Evolutionary conservation across 768 basidiomycete species (phyloP), one percentile per base, ranked within the genome.

Genomic region (Terana coerulea): DNA sequence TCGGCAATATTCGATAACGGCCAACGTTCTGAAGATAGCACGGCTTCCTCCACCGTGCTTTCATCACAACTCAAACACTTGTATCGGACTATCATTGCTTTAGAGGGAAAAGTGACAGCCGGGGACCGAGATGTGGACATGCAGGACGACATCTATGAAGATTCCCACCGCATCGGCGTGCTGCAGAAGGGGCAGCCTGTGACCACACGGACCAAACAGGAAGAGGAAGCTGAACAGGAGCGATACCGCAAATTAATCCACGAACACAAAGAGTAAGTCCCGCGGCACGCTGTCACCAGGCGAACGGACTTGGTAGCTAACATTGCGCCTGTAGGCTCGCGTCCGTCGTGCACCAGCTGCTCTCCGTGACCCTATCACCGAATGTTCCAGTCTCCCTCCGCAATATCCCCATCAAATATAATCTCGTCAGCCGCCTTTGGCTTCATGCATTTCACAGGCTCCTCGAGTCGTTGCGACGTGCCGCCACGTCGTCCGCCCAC

Each of bases 361-460:
- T 99, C 47, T 78, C 83, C 33, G 81, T 95, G 1, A 90, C 93
- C 0, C 79, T 91, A 33, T 85, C 94, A 2, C 91, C 94, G 0
- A 81, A 81, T 9, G 86, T 95, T 0, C 95, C 97, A 0, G 84
- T 89, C 0, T 94, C 93, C 0, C 72, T 98, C 1, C 87, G 93
- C 39, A 84, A 86, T 52, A 89, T 98, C 43, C 92, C 95, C 0
- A 83, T 80, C 33, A 95, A 94, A 61, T 98, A 98, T 74, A 97
- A 97, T 69, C 95, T 98, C 61, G 90, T 95, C 54, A 84, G 86
- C 34, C 83, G 95, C 9, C 76, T 98, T 0, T 98, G 97, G 97
- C 86, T 88, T 0, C 86, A 86, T 46, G 91, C 80, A 0, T 98
- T 98, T 65, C 84, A 95, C 68, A 88, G 86, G 40, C 78, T 95